These are phyloP conservation scores for Haplosporangium sp. DNA, from an alignment of 371 early-diverging fungal species.

Conservation along the genomic window DNA sequence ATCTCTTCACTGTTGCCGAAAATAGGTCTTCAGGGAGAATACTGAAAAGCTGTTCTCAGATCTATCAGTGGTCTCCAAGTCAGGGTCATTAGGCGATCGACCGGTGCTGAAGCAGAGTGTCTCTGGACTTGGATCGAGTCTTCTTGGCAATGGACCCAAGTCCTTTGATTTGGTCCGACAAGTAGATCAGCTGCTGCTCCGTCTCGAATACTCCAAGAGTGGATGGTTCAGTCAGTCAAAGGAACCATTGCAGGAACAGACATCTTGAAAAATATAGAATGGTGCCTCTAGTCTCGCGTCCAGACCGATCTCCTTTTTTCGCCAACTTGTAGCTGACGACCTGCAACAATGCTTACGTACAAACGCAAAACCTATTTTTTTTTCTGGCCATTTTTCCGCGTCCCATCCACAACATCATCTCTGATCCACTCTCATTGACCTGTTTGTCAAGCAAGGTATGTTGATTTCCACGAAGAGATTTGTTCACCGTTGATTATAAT, in stretches of 20 bases:
- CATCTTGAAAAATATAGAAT: too few species aligned
- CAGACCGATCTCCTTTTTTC: too few species aligned
- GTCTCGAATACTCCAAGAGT: constrained; percentile 74
- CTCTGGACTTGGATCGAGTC: constrained; percentile 40
- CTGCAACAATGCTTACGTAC: too few species aligned
- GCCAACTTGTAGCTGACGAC: too few species aligned
- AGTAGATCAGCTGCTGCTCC: constrained; percentile 69
- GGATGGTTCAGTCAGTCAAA: constrained; percentile 21
- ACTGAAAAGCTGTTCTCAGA: constrained; percentile 66
- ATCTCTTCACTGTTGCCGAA: constrained; percentile 5
- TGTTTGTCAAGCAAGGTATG: too few species aligned
- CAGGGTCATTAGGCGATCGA: constrained; percentile 41
- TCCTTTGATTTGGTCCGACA: constrained; percentile 59
- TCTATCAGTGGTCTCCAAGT: constrained; percentile 56
- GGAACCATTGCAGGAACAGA: background rate
- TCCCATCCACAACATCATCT: too few species aligned
- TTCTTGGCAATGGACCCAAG: constrained; percentile 29
- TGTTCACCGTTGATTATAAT: too few species aligned
- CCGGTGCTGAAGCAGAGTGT: constrained; percentile 26
- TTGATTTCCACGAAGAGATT: too few species aligned
- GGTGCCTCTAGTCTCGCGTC: too few species aligned
- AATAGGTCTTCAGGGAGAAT: constrained; percentile 64
- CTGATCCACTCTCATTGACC: background rate
- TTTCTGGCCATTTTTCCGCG: too few species aligned
- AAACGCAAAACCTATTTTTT: too few species aligned